Evolutionary conservation across 129 eudicot species (phyloP).

Genomic region (Helianthus tuberosus): DNA sequence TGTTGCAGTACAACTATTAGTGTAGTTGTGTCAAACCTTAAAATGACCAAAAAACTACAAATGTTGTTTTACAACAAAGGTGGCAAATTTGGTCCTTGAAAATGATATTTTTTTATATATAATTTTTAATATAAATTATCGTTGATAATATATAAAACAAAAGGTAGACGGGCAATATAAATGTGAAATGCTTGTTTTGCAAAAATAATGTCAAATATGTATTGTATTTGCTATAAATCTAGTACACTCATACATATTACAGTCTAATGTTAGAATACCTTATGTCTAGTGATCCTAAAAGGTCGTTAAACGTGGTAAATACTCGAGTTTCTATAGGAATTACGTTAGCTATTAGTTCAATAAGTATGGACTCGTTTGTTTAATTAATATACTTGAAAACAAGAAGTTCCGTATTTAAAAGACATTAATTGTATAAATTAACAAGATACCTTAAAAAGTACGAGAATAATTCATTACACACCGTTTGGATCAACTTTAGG

Average conservation of each 20-base stretch:
- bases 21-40: neutral
- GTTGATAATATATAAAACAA: no score
- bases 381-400: no score
- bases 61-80: neutral
- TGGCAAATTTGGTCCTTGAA: neutral
- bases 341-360: neutral
- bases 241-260: neutral
- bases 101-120: neutral
- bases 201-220: neutral
- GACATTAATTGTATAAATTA: no score
- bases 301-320: neutral
- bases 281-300: neutral
- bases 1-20: neutral
- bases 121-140: no score
- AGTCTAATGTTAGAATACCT: neutral
- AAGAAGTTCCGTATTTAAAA: no score
- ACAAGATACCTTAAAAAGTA: no score
- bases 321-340: neutral
- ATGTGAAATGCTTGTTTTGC: neutral
- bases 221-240: neutral
- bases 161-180: no score
- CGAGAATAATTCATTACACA: no score
- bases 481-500: no score
- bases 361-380: neutral
- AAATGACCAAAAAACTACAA: conserved; percentile 12